These are phyloP conservation scores for Exophiala phaeomuriformis DNA, from an alignment of 2,329 filamentous ascomycete genomes.

Conservation along the genomic window DNA sequence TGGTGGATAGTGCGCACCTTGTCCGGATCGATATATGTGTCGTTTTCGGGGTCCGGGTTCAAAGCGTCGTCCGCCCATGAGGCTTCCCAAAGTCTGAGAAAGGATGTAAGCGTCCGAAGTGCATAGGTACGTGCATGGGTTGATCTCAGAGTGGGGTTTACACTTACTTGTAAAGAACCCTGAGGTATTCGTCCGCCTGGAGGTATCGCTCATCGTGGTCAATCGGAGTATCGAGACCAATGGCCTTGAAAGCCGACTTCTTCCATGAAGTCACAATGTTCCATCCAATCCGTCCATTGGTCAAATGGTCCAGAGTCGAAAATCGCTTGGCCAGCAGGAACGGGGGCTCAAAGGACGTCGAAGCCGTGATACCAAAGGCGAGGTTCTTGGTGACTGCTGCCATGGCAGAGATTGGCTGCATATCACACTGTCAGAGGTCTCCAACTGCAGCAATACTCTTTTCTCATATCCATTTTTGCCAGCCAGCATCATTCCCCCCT, in stretches of 20 bases:
- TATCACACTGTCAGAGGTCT: neutral
- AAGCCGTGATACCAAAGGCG: constrained; percentile 56
- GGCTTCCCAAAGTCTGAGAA: constrained; percentile 46
- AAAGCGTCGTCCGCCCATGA: constrained; percentile 55
- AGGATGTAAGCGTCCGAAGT: too few species aligned
- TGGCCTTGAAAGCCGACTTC: constrained; percentile 56
- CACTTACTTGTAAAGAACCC: constrained; percentile 53
- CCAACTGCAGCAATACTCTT: neutral
- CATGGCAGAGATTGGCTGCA: constrained; percentile 55
- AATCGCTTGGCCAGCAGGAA: constrained; percentile 57
- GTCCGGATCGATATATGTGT: constrained; percentile 52
- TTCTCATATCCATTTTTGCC: neutral
- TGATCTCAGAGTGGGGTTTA: neutral
- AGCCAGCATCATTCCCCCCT: too few species aligned
- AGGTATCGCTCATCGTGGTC: constrained; percentile 56
- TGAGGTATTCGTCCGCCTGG: constrained; percentile 56
- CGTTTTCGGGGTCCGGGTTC: constrained; percentile 46
- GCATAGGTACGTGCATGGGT: too few species aligned
- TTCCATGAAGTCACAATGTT: constrained; percentile 61
- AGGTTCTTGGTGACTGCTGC: constrained; percentile 59
- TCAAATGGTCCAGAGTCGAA: constrained; percentile 56
- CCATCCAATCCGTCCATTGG: constrained; percentile 55
- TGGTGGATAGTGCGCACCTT: constrained; percentile 57
- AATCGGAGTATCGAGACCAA: constrained; percentile 51
- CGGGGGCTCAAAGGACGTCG: constrained; percentile 56